Evolutionary conservation across 2,329 filamentous ascomycete genomes (phyloP).

Genomic region (Fusarium praegraminearum): DNA sequence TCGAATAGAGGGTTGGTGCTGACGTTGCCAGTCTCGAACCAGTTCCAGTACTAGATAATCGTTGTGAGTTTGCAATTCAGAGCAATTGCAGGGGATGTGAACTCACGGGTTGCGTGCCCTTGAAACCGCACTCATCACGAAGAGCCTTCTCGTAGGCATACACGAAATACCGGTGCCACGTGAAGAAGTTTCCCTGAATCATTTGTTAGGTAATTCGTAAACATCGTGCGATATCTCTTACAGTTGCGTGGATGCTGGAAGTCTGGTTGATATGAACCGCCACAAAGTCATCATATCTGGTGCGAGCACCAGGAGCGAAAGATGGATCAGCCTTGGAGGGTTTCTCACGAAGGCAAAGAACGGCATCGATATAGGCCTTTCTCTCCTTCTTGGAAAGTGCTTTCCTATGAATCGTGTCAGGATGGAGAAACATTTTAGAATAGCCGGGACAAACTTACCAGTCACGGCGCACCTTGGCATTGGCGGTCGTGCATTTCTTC

Average conservation of each 20-base stretch:
- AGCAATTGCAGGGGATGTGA: accelerated
- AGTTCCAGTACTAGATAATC: slow-evolving; percentile 12
- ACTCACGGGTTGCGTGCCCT: slow-evolving; percentile 13
- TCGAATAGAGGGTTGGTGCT: slow-evolving; percentile 8
- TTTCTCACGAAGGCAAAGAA: slow-evolving; percentile 12
- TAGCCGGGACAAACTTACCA: background rate
- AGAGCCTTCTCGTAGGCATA: slow-evolving; percentile 18
- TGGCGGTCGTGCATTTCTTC: slow-evolving; percentile 10
- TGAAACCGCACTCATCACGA: slow-evolving; percentile 16
- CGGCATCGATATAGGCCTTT: slow-evolving; percentile 7
- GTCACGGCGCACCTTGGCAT: slow-evolving; percentile 6
- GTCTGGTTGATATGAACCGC: slow-evolving; percentile 27
- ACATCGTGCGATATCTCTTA: accelerated
- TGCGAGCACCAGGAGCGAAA: slow-evolving; percentile 14
- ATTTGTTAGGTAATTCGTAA: accelerated
- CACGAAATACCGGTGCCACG: slow-evolving; percentile 12
- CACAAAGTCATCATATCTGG: slow-evolving; percentile 19
- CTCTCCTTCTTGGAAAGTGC: background rate
- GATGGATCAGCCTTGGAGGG: slow-evolving; percentile 13
- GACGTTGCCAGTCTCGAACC: slow-evolving; percentile 13
- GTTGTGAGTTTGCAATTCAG: accelerated
- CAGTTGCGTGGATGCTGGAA: slow-evolving; percentile 4
- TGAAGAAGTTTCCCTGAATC: background rate
- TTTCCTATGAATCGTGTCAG: background rate
- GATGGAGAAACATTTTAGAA: too few species aligned